Evolutionary conservation across 2,329 filamentous ascomycete species (phyloP), one percentile per base, ranked within the genome.

Genomic region (Neurospora crassa): DNA sequence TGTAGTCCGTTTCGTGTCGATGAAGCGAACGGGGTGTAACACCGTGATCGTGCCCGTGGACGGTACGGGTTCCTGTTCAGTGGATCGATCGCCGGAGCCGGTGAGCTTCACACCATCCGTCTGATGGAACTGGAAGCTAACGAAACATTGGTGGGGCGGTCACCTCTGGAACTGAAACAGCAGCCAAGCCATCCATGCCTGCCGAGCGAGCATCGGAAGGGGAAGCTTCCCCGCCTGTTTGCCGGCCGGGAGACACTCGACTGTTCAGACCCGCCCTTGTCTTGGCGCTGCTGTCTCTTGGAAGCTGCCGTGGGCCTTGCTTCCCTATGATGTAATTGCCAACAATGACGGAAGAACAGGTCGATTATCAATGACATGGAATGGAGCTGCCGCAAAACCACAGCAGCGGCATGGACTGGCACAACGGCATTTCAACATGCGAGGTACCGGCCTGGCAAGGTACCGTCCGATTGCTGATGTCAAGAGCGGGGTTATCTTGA

Each of bases 321-420:
- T 34, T 34, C 8, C 14, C 53, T 34, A 76, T 76, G 74, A 76
- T 75, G 74, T 76, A 75, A 76, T 76, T 53, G 70, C 59, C 68
- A 42, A 70, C 37, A 24, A 68, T 71, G 70, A 74, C 68, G 47
- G 68, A 74, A 75, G 72, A 43, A n/a, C 53, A 37, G 34, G 14
- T 34, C 14, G 53, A 63, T 34, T 34, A 53, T 53, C 47, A 53
- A 29, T 63, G 53, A 63, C 53, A 18, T 63, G 53, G 53, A 29
- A 63, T 16, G 53, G 53, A 37, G 29, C 53, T 63, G 53, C 53
- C 29, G 53, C 53, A 34, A n/a, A 63, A 37, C 29, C 29, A 37
- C 53, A 63, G 34, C 53, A 63, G 53, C 29, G 37, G 53, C 14
- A 63, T 59, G 16, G 24, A 63, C 24, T 29, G 24, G 24, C 14